Percentiles rank a stretch among this genome's conserved stretches.
These are phyloP conservation scores for Heliosperma pusillum DNA, from an alignment of 148 eudicot genomes.

Conservation along the genomic window DNA sequence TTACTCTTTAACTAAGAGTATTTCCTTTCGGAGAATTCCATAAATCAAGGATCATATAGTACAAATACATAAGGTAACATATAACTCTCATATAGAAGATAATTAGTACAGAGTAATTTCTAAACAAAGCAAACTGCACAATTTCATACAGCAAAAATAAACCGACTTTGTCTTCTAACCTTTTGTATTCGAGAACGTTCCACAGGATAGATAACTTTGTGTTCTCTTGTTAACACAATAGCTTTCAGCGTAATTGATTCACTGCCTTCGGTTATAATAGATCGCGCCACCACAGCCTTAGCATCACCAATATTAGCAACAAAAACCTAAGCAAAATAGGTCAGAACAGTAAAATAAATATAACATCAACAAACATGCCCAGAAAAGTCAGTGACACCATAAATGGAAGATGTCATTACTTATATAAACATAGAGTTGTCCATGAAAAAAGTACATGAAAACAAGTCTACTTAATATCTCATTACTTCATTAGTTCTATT, in stretches of 20 bases:
- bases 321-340: slow-evolving; percentile 49
- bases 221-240: slow-evolving; percentile 87
- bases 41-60: too few species aligned
- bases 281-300: slow-evolving; percentile 79
- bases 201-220: slow-evolving; percentile 87
- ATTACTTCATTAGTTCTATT: too few species aligned
- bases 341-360: neutral
- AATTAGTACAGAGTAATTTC: neutral
- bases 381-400: neutral
- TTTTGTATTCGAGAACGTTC: slow-evolving; percentile 81
- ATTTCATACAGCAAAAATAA: neutral
- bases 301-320: slow-evolving; percentile 95
- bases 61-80: too few species aligned
- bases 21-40: too few species aligned
- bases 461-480: too few species aligned
- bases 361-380: neutral
- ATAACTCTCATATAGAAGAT: neutral
- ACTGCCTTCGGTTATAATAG: slow-evolving; percentile 35
- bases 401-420: neutral
- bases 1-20: too few species aligned
- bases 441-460: too few species aligned
- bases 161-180: slow-evolving; percentile 30
- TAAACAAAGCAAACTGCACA: neutral
- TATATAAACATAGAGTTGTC: too few species aligned
- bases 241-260: slow-evolving; percentile 49